Percentiles rank a stretch among this genome's conserved stretches.
Conservation (phyloP, 2,329 filamentous ascomycete genomes). For the Alternaria sp. region DNA sequence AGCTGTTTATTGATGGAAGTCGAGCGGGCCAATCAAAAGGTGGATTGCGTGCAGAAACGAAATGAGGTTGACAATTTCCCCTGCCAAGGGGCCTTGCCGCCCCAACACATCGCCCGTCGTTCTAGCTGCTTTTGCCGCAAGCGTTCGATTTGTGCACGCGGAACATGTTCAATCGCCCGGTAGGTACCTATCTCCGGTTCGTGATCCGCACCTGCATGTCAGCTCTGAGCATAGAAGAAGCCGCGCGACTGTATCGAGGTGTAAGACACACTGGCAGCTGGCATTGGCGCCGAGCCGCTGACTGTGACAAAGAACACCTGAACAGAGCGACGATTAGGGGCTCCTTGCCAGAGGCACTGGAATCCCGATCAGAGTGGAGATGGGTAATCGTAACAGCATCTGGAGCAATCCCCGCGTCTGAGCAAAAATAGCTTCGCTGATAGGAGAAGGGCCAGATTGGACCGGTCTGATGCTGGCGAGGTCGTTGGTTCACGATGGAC, state of each 20-base stretch:
- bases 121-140: constrained; percentile 26
- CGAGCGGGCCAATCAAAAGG: constrained; percentile 26
- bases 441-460: constrained; percentile 13
- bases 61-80: constrained; percentile 43
- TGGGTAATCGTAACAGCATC: neutral
- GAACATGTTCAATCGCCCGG: constrained; percentile 15
- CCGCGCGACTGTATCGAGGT: constrained; percentile 6
- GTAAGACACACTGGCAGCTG: neutral
- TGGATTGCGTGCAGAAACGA: constrained; percentile 35
- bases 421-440: constrained; percentile 25
- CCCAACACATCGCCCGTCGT: constrained; percentile 33
- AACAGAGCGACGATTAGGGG: constrained; percentile 9
- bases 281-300: neutral
- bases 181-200: constrained; percentile 10
- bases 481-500: constrained; percentile 7
- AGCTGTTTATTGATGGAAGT: constrained; percentile 42
- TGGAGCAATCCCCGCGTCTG: constrained; percentile 11
- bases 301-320: constrained; percentile 6
- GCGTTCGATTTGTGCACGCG: constrained; percentile 21
- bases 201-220: constrained; percentile 11
- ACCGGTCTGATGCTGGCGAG: constrained; percentile 11
- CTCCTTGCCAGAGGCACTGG: neutral
- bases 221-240: constrained; percentile 1
- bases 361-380: constrained; percentile 4
- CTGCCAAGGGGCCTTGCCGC: constrained; percentile 37